Conservation (phyloP, 1,284 basidiomycete species). For the Cryptococcus sp. region DNA sequence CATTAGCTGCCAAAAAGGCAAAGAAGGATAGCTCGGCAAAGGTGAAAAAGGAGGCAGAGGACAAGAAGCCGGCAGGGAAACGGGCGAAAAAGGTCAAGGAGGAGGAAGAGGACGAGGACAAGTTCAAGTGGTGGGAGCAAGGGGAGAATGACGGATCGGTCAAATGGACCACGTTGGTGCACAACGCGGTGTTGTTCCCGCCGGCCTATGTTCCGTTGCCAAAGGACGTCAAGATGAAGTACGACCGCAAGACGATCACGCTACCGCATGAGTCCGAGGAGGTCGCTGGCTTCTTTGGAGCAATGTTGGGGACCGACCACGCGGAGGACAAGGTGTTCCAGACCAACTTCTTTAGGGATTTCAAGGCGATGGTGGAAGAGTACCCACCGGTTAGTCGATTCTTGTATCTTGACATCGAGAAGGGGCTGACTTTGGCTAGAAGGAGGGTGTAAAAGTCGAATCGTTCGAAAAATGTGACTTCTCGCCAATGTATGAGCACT, state of each 20-base stretch:
- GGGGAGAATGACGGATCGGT: conserved; percentile 63
- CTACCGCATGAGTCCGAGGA: conserved; percentile 87
- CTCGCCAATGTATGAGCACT: conserved; percentile 87
- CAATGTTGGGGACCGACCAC: conserved; percentile 89
- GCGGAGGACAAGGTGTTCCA: conserved; percentile 84
- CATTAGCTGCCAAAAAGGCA: conserved; percentile 51
- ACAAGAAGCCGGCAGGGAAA: conserved; percentile 51
- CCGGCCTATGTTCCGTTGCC: conserved; percentile 88
- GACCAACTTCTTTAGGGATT: conserved; percentile 95
- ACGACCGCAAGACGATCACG: conserved; percentile 79
- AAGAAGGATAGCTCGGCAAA: conserved; percentile 14
- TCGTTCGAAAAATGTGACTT: conserved; percentile 86
- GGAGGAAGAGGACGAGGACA: conserved; percentile 41
- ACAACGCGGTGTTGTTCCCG: conserved; percentile 93
- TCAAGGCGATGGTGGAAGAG: conserved; percentile 67
- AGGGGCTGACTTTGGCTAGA: conserved; percentile 36
- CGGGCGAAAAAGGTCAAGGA: conserved; percentile 54
- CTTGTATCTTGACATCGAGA: not conserved
- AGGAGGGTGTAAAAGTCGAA: conserved; percentile 66
- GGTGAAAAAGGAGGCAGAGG: conserved; percentile 49
- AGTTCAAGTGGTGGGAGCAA: conserved; percentile 76
- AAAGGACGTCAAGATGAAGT: conserved; percentile 84
- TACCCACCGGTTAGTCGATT: conserved; percentile 71
- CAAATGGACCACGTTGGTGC: conserved; percentile 91
- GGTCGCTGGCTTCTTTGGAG: conserved; percentile 93